Conservation (phyloP, 176 grass and related monocot genomes). For the Hordeum vulgare region DNA sequence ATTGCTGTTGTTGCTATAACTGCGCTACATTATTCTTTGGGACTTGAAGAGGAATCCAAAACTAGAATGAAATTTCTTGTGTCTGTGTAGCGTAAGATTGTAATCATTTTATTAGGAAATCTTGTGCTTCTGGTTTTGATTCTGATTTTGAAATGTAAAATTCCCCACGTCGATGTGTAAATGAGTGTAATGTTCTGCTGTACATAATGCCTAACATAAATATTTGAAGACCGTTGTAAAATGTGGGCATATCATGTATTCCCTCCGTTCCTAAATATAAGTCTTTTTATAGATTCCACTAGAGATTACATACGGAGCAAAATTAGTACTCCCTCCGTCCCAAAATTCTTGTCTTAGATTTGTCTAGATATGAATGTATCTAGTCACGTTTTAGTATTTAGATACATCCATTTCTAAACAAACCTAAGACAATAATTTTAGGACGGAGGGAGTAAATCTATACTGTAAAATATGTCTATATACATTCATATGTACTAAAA, state of each 20-base stretch:
- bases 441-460: no score
- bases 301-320: no score
- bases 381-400: no score
- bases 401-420: no score
- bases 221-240: background rate
- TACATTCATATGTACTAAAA: no score
- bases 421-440: no score
- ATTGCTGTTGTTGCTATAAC: background rate
- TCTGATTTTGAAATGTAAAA: background rate
- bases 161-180: background rate
- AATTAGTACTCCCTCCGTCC: no score
- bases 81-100: background rate
- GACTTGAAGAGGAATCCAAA: background rate
- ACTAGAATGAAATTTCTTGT: background rate
- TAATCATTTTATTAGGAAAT: background rate
- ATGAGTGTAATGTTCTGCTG: background rate
- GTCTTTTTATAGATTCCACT: no score
- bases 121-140: background rate
- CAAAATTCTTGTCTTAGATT: no score
- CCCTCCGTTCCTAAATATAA: no score
- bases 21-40: background rate
- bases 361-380: no score
- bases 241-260: background rate
- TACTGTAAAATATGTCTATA: no score
- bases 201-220: background rate